Conservation (phyloP, 1,284 basidiomycete species). For the Rhodotorula sp. region DNA sequence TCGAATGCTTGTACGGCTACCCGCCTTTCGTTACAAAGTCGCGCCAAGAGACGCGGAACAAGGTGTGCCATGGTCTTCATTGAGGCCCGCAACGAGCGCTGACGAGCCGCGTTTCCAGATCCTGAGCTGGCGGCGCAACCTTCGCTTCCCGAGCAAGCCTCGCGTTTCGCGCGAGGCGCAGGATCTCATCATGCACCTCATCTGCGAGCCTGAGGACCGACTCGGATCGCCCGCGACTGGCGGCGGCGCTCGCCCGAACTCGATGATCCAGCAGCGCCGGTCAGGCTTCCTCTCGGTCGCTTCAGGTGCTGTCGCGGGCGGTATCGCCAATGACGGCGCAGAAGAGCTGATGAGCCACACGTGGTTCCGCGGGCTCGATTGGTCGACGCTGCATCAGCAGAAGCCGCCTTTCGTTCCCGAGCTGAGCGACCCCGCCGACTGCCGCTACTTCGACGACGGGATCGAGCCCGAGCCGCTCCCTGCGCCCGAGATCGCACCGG, state of each 20-base stretch:
- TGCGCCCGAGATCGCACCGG: slow-evolving; percentile 77
- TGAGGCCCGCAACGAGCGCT: slow-evolving; percentile 59
- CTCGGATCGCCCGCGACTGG: slow-evolving; percentile 59
- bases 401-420: slow-evolving; percentile 85
- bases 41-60: slow-evolving; percentile 71
- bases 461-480: slow-evolving; percentile 63
- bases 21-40: slow-evolving; percentile 85
- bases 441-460: slow-evolving; percentile 81
- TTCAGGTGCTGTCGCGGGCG: not conserved
- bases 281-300: slow-evolving; percentile 66
- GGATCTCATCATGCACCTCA: slow-evolving; percentile 78
- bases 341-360: slow-evolving; percentile 85
- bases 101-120: slow-evolving; percentile 40
- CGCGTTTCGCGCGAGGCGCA: slow-evolving; percentile 80
- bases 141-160: slow-evolving; percentile 83
- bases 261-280: slow-evolving; percentile 65
- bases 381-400: slow-evolving; percentile 73
- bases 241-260: slow-evolving; percentile 72
- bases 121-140: slow-evolving; percentile 83
- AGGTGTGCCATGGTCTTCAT: slow-evolving; percentile 45
- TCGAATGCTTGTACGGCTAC: slow-evolving; percentile 62
- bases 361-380: slow-evolving; percentile 85
- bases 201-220: slow-evolving; percentile 92
- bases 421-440: slow-evolving; percentile 67
- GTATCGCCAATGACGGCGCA: slow-evolving; percentile 65